Conservation (phyloP, 2,329 filamentous ascomycete genomes). For the Blastomyces emzantsi region DNA sequence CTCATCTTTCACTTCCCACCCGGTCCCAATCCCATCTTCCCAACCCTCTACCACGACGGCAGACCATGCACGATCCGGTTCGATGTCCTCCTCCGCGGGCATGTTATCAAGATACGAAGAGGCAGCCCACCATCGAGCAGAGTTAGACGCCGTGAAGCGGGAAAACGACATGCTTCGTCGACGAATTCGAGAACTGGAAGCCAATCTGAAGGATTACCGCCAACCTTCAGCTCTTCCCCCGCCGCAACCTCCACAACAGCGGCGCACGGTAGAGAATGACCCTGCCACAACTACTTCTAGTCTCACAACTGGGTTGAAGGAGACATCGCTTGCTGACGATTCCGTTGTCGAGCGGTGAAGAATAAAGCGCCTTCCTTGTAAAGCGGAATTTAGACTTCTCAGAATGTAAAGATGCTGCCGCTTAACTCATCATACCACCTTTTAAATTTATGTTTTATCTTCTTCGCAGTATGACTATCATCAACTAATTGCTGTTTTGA, state of each 20-base stretch:
- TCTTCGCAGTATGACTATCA: not conserved
- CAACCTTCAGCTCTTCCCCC: conserved; percentile 7
- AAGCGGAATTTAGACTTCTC: not conserved
- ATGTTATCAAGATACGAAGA: conserved; percentile 36
- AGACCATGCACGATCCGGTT: conserved; percentile 20
- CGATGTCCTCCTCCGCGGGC: conserved; percentile 23
- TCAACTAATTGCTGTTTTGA: not conserved
- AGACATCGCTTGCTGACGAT: conserved; percentile 14
- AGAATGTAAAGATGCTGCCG: not conserved
- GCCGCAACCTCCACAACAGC: conserved; percentile 10
- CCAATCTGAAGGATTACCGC: conserved; percentile 27
- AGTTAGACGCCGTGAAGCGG: conserved; percentile 37
- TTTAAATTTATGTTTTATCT: not conserved
- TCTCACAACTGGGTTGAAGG: conserved; percentile 14
- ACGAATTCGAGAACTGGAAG: conserved; percentile 39
- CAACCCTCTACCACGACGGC: conserved; percentile 15
- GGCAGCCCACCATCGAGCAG: conserved; percentile 32
- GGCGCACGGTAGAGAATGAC: not conserved
- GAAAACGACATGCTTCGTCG: conserved; percentile 41
- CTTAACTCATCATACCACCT: not conserved
- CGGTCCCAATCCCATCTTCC: conserved; percentile 1
- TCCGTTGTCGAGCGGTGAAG: conserved; percentile 8
- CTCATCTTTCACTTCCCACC: conserved; percentile 4
- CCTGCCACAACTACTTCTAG: conserved; percentile 11
- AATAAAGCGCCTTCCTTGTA: not conserved